Base-by-base conservation (phyloP, 805 yeast genomes). In the Cyberlindnera japonica region DNA sequence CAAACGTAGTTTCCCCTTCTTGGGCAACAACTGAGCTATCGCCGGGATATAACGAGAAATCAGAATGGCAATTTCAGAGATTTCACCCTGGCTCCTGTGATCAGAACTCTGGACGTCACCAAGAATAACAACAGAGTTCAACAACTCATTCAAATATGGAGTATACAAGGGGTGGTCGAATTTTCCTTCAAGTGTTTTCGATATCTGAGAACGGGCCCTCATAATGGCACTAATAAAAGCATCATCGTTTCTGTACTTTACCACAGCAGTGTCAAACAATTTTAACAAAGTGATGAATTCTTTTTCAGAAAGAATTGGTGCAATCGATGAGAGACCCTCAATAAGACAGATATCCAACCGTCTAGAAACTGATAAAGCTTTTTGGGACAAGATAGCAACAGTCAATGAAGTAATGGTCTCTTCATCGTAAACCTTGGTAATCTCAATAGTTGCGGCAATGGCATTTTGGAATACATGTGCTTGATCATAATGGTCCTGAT, bases 371-470 rank as follows among this genome's bases (percentile, higher is more conserved):
- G 60, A 62, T 37, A 59, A 68, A 5, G 81, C 67, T 55, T 89
- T 90, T 58, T 90, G 97, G 12, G 86, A 77, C 41, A 93, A 69
- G 27, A 93, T 79, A 0, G 96, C 82, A 12, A 86, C 79, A 0
- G 95, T 81, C 48, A 93, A 70, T 3, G 84, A 80, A 14, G 84
- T 77, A 22, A 91, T 83, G 14, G 85, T 74, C 41, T 77, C 79
- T 48, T 84, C 93, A 32, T 76, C 72, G 53, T 85, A 83, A 23
- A 71, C 68, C 20, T 75, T 72, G 0, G 90, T 78, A 28, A 90
- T 74, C 35, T 79, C 79, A 32, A 79, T 72, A 8, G 82, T 74
- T 0, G 95, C 81, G 8, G 75, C 71, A 15, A 88, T 74, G 20
- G 89, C 79, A 56, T 88, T 86, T 43, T 74, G 70, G 57, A 79